These are phyloP conservation scores for Candida insectalens DNA, from an alignment of 805 yeast species.

Conservation along the genomic window DNA sequence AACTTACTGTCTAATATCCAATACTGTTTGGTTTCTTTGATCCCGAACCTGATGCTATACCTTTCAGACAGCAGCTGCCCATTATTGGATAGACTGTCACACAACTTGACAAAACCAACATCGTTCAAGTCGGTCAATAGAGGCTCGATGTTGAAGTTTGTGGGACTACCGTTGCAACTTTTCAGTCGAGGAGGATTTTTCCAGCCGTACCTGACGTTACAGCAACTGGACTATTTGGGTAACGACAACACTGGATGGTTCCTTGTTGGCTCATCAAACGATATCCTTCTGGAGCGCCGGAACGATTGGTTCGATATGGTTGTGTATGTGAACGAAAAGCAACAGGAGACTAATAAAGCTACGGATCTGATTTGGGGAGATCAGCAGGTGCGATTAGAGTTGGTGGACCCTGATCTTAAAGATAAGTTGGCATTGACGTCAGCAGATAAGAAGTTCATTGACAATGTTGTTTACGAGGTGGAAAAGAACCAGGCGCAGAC, in stretches of 20 bases:
- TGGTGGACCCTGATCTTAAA: conserved; percentile 33
- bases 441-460: conserved; percentile 71
- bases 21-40: conserved; percentile 70
- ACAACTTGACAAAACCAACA: conserved; percentile 44
- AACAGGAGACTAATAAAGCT: conserved; percentile 6
- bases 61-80: conserved; percentile 80
- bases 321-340: conserved; percentile 50
- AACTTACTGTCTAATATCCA: conserved; percentile 76
- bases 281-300: conserved; percentile 61
- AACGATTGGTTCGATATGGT: conserved; percentile 56
- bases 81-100: conserved; percentile 38
- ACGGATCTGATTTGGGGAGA: conserved; percentile 6
- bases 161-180: conserved; percentile 81
- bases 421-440: conserved; percentile 37
- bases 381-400: conserved; percentile 25
- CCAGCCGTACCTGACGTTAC: conserved; percentile 90
- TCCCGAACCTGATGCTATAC: conserved; percentile 70
- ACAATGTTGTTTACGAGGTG: conserved; percentile 43
- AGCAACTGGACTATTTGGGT: conserved; percentile 70
- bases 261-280: conserved; percentile 82
- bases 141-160: conserved; percentile 61
- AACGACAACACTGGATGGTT: conserved; percentile 50
- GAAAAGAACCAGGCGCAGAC: conserved; percentile 19
- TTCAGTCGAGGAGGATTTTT: conserved; percentile 84
- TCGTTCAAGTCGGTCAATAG: conserved; percentile 73